phyloP scores from a whole-genome alignment of 768 basidiomycete species.

The Pleurotus djamor region DNA sequence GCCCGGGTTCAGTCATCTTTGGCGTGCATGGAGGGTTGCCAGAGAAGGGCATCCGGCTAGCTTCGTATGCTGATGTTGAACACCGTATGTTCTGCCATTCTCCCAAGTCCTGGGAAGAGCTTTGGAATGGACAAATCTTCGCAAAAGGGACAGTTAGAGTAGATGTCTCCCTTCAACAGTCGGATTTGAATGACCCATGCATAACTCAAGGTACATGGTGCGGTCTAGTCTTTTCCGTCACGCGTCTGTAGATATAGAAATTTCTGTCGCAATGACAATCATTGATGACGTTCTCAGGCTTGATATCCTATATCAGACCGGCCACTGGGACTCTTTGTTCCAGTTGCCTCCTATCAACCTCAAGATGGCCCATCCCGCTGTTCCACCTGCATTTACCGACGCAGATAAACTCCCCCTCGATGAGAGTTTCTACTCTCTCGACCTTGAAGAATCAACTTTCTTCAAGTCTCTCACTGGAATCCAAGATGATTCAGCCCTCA shows the following conservation, averaged over 20 bases:
- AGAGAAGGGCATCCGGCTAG: slow-evolving; percentile 23
- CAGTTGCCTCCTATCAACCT: too few species aligned
- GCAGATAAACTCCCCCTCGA: slow-evolving; percentile 16
- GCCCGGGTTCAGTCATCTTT: slow-evolving; percentile 44
- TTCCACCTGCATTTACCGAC: background rate
- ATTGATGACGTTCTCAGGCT: too few species aligned
- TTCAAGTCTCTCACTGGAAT: slow-evolving; percentile 34
- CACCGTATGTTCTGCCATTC: slow-evolving; percentile 31
- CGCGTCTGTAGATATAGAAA: slow-evolving; percentile 11
- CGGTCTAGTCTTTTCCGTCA: slow-evolving; percentile 21
- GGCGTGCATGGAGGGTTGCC: slow-evolving; percentile 33
- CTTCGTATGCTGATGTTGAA: background rate
- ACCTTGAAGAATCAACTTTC: slow-evolving; percentile 26
- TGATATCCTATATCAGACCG: too few species aligned
- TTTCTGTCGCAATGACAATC: too few species aligned
- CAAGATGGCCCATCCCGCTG: too few species aligned
- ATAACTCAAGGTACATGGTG: background rate
- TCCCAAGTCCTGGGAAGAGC: slow-evolving; percentile 29
- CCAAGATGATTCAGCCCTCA: slow-evolving; percentile 30
- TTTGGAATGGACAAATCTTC: slow-evolving; percentile 35
- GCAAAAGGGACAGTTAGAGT: slow-evolving; percentile 26
- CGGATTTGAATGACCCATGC: background rate
- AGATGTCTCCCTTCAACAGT: slow-evolving; percentile 16
- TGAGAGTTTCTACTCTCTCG: slow-evolving; percentile 20
- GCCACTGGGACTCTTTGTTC: too few species aligned